These are phyloP conservation scores for Hamigera avellanea DNA, from an alignment of 495 filamentous ascomycete genomes.

Conservation along the genomic window DNA sequence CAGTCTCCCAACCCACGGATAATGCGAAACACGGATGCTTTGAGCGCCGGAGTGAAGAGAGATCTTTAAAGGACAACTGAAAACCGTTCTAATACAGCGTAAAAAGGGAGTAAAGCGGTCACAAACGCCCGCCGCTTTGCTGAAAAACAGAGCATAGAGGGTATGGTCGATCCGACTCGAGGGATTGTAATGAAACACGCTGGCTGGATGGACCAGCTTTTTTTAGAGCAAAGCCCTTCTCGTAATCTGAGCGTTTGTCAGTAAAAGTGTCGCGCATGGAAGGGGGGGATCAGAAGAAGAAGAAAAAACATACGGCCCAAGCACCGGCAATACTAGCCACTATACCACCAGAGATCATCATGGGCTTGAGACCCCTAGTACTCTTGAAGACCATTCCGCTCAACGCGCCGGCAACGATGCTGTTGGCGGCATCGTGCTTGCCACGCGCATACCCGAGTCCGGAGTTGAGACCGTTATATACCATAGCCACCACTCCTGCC, in stretches of 20 bases:
- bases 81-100: slow-evolving; percentile 34
- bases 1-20: slow-evolving; percentile 31
- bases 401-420: slow-evolving; percentile 67
- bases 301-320: slow-evolving; percentile 64
- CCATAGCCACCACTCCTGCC: slow-evolving; percentile 87
- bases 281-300: no score
- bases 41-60: slow-evolving; percentile 41
- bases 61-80: slow-evolving; percentile 19
- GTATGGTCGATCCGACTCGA: slow-evolving; percentile 11
- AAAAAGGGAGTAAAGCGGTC: slow-evolving; percentile 13
- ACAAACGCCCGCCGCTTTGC: slow-evolving; percentile 20
- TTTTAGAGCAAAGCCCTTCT: slow-evolving; percentile 47
- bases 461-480: slow-evolving; percentile 93
- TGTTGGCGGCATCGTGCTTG: slow-evolving; percentile 86
- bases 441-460: slow-evolving; percentile 73
- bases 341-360: slow-evolving; percentile 84
- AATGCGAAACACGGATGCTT: slow-evolving; percentile 36
- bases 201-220: slow-evolving; percentile 6
- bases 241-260: slow-evolving; percentile 38
- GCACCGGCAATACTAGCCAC: slow-evolving; percentile 72
- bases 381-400: slow-evolving; percentile 95
- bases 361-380: slow-evolving; percentile 76
- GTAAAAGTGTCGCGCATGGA: slow-evolving; percentile 5
- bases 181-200: slow-evolving; percentile 10
- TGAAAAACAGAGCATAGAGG: slow-evolving; percentile 17